Base-by-base conservation (phyloP, 2,329 filamentous ascomycete species). In the Aspergillus viridinutans region DNA sequence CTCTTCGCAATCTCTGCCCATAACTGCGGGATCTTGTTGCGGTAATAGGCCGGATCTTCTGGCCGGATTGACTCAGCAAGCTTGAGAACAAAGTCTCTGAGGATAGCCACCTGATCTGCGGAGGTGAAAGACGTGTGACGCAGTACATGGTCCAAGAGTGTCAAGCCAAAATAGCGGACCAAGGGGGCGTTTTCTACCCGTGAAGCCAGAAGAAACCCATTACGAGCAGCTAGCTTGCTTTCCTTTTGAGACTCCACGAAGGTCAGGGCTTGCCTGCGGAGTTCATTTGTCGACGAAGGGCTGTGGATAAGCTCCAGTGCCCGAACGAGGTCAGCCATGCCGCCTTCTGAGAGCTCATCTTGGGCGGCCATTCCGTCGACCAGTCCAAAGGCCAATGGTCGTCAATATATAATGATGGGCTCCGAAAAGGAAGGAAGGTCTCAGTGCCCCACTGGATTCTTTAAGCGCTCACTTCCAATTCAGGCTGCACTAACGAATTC, bases 1-100 rank as follows among this genome's bases (percentile, higher is more conserved):
- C 93, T 85, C 78, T 97, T 97, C 43, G 92, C 92, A 53, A 96
- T 81, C 74, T 97, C 94, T 7, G 92, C 90, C 94, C 94, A 99
- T 60, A 99, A 78, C 75, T 96, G 89, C 28, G 90, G 91, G 35
- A 94, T 88, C 78, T 99, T 99, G 80, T 96, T 97, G 65, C 93
- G 84, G 62, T 97, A 79, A 71, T 92, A 99, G 32, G 83, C 74
- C 2, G 91, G 90, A 70, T 97, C 93, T 21, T 86, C 82, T 49
- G 83, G 82, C 4, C 84, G 81, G 47, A 95, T 80, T 59, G 83
- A 82, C 67, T 89, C 85, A 12, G 91, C 90, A 12, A 99, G 85
- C 70, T 88, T 82, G 55, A 96, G 76, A 47, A 96, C 85, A 83
- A 92, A 94, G 57, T 81, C 81, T 51, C 90, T 85, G 55, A 99